Conservation (phyloP, 2,329 filamentous ascomycete species). For the Ceratocystis huliohia region DNA sequence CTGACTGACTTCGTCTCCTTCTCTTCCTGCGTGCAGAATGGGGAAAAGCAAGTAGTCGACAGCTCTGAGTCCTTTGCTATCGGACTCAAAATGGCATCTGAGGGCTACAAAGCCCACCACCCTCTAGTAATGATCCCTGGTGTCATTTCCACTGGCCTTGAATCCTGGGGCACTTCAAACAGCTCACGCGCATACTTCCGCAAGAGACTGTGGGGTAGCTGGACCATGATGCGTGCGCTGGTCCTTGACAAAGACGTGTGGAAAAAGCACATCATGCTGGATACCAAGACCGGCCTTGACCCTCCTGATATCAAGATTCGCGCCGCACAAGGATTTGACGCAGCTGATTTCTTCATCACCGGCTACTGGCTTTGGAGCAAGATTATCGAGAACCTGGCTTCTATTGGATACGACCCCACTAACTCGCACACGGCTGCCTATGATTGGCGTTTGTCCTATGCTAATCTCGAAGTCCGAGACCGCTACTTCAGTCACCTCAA, state of each 20-base stretch:
- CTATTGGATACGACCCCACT: constrained; percentile 85
- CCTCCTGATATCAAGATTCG: constrained; percentile 81
- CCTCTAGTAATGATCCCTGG: constrained; percentile 95
- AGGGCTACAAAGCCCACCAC: constrained; percentile 71
- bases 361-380: constrained; percentile 99
- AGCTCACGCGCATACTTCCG: constrained; percentile 81
- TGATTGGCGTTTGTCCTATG: constrained; percentile 87
- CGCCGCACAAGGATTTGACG: constrained; percentile 92
- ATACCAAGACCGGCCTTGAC: constrained; percentile 80
- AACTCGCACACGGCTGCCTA: constrained; percentile 60
- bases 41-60: constrained; percentile 68
- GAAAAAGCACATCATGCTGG: constrained; percentile 96
- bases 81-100: constrained; percentile 65
- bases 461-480: constrained; percentile 78
- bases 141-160: constrained; percentile 91
- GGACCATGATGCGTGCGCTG: constrained; percentile 96
- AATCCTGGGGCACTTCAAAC: constrained; percentile 89
- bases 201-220: constrained; percentile 90
- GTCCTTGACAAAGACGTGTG: constrained; percentile 86
- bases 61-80: constrained; percentile 91
- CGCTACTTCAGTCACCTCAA: constrained; percentile 90
- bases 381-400: constrained; percentile 91
- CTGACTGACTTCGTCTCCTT: too few species aligned
- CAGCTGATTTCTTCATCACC: constrained; percentile 85
- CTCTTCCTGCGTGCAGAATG: constrained; percentile 41